These are phyloP conservation scores for Dioszegia hungarica DNA, from an alignment of 768 basidiomycete species.

Conservation along the genomic window DNA sequence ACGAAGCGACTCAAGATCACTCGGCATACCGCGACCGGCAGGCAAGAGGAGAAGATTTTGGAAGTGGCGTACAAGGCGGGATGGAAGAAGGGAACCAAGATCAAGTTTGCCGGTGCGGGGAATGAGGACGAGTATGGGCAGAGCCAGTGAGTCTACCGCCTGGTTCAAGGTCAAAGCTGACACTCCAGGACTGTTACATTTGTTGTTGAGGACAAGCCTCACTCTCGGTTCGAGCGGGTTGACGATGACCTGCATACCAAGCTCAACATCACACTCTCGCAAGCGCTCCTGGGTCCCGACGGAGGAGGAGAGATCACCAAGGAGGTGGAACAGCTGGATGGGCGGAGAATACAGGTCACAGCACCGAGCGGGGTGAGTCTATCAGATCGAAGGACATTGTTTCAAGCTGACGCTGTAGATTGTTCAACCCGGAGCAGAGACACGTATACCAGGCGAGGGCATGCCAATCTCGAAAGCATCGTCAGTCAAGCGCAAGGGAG, in stretches of 20 bases:
- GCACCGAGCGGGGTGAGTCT: slow-evolving; percentile 55
- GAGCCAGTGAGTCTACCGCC: slow-evolving; percentile 34
- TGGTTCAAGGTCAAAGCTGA: slow-evolving; percentile 53
- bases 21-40: slow-evolving; percentile 65
- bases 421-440: slow-evolving; percentile 59
- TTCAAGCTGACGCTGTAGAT: slow-evolving; percentile 22
- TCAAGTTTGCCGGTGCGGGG: slow-evolving; percentile 82
- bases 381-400: not conserved
- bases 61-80: slow-evolving; percentile 77
- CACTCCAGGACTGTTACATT: slow-evolving; percentile 77
- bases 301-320: slow-evolving; percentile 55
- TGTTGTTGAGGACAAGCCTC: slow-evolving; percentile 88
- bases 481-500: slow-evolving; percentile 66
- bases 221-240: slow-evolving; percentile 68
- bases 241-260: slow-evolving; percentile 69
- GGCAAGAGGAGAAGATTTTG: slow-evolving; percentile 84
- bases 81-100: slow-evolving; percentile 95
- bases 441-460: slow-evolving; percentile 61
- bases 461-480: slow-evolving; percentile 75
- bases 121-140: slow-evolving; percentile 48
- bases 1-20: slow-evolving; percentile 85
- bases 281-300: slow-evolving; percentile 66
- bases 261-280: slow-evolving; percentile 68
- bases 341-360: slow-evolving; percentile 65
- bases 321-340: slow-evolving; percentile 70